Conservation (phyloP, 129 eudicot genomes). For the Oenanthe sinensis region DNA sequence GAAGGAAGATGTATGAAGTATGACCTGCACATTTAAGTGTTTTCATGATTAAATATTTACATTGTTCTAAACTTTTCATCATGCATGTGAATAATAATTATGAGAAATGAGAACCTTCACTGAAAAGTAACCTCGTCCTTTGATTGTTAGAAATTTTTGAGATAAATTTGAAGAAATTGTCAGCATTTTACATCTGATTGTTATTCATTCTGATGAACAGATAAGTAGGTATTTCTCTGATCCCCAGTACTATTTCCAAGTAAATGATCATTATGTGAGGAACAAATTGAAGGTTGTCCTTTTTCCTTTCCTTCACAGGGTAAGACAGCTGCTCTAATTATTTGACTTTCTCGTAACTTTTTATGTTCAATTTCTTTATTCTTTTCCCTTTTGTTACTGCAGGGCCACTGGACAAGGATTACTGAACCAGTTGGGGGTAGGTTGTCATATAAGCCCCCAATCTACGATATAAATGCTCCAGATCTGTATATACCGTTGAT, state of each 20-base stretch:
- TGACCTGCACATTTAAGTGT: neutral
- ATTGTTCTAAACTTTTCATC: neutral
- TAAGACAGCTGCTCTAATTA: constrained; percentile 15
- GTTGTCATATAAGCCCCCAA: constrained; percentile 66
- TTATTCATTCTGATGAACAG: constrained; percentile 25
- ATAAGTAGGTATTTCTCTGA: constrained; percentile 65
- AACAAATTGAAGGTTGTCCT: constrained; percentile 64
- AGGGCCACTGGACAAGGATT: constrained; percentile 77
- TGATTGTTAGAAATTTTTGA: neutral
- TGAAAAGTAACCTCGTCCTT: neutral
- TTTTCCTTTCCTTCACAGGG: constrained; percentile 64
- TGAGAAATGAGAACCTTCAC: neutral
- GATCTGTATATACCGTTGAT: constrained; percentile 60
- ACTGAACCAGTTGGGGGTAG: constrained; percentile 70
- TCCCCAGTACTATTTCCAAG: constrained; percentile 68
- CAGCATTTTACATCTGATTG: neutral
- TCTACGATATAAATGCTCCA: constrained; percentile 68
- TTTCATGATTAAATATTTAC: neutral
- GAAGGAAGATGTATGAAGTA: neutral
- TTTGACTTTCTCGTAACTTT: neutral
- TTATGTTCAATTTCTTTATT: neutral
- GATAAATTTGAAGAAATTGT: neutral
- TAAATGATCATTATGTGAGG: constrained; percentile 61
- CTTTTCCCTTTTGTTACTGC: constrained; percentile 6
- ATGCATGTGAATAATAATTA: no score